Conservation (phyloP, 768 basidiomycete species). For the Lactarius sp. region DNA sequence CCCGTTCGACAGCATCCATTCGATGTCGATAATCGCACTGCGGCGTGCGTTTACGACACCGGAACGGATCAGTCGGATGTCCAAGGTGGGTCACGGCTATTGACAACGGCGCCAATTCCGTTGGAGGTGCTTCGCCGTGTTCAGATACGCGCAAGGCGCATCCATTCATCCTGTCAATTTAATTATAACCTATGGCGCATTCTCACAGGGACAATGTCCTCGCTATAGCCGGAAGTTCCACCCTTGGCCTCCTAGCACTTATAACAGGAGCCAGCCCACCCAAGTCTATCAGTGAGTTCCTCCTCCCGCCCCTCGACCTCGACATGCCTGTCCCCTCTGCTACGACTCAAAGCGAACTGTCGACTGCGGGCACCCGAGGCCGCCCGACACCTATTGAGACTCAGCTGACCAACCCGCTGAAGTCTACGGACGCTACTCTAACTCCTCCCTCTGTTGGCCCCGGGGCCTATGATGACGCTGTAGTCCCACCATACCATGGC, state of each 20-base stretch:
- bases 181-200: too few relatives aligned
- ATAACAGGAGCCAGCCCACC: not conserved
- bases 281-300: not conserved
- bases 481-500: not conserved
- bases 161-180: slow-evolving; percentile 1
- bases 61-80: not conserved
- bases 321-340: not conserved
- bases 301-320: not conserved
- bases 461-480: slow-evolving; percentile 6
- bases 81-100: not conserved
- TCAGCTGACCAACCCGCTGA: not conserved
- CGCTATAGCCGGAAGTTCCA: not conserved
- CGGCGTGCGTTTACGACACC: not conserved
- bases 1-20: not conserved
- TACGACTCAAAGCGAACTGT: not conserved
- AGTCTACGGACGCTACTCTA: too few relatives aligned
- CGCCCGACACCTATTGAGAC: not conserved
- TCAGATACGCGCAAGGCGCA: not conserved
- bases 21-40: not conserved
- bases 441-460: too few relatives aligned
- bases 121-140: too few relatives aligned
- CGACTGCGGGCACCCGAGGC: not conserved
- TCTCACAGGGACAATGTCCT: not conserved
- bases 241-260: not conserved
- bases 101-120: not conserved